A percentile compares a stretch with the other conserved stretches of the same genome.
Evolutionary conservation across 2,329 filamentous ascomycete species (phyloP).

Genomic region (Botrytis cinerea): DNA sequence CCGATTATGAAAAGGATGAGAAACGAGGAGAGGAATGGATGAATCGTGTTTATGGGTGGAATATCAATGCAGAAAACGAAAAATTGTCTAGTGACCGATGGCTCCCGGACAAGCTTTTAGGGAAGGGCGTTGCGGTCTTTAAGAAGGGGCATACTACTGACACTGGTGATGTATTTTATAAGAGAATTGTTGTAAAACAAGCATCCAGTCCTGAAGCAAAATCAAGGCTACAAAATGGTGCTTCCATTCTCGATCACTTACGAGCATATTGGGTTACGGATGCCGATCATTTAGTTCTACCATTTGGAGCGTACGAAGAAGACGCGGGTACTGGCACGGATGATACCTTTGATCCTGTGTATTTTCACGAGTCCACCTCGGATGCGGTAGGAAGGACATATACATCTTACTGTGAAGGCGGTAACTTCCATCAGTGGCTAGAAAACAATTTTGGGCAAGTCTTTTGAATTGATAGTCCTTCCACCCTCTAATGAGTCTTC

Average conservation of each 20-base stretch:
- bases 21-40: slow-evolving; percentile 1
- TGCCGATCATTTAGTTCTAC: background rate
- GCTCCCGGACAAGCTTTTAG: background rate
- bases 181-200: slow-evolving; percentile 7
- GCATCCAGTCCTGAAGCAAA: background rate
- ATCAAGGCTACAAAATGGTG: background rate
- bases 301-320: background rate
- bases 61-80: background rate
- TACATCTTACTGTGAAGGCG: background rate
- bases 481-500: background rate
- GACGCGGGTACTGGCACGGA: background rate
- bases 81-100: accelerated
- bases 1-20: background rate
- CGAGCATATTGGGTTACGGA: accelerated
- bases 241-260: background rate
- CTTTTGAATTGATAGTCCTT: background rate
- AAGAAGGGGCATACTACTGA: accelerated
- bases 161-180: accelerated
- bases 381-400: background rate
- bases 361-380: background rate
- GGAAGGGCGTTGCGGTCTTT: background rate
- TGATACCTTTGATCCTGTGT: slow-evolving; percentile 2
- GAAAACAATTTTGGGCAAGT: background rate
- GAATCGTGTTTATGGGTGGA: background rate
- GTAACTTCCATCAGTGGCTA: background rate